A percentile compares a stretch with the other conserved stretches of the same genome.
Evolutionary conservation across 2,329 filamentous ascomycete genomes (phyloP).

Genomic region (Fusarium albidum): DNA sequence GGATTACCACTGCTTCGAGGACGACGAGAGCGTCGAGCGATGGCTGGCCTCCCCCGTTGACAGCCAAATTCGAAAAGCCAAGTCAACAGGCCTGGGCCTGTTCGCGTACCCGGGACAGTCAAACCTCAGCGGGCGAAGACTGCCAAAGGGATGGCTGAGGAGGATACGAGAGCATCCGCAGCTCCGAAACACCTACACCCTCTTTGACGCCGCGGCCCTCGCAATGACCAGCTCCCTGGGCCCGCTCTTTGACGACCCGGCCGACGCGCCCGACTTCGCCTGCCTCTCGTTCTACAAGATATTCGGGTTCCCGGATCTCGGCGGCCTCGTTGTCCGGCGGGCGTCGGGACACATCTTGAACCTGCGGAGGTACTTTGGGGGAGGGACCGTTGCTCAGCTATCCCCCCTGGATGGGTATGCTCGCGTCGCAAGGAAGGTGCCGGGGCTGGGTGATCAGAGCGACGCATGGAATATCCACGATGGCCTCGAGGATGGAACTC

Average conservation of each 20-base stretch:
- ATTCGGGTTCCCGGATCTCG: slow-evolving; percentile 72
- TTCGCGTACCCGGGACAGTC: slow-evolving; percentile 76
- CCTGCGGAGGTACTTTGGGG: slow-evolving; percentile 70
- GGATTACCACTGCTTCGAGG: slow-evolving; percentile 66
- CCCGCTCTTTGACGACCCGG: slow-evolving; percentile 56
- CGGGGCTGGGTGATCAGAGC: slow-evolving; percentile 47
- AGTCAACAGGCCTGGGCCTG: slow-evolving; percentile 44
- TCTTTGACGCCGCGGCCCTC: slow-evolving; percentile 70
- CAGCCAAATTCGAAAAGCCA: slow-evolving; percentile 26
- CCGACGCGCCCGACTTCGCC: slow-evolving; percentile 66
- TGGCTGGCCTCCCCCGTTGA: slow-evolving; percentile 48
- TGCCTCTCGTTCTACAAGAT: slow-evolving; percentile 72
- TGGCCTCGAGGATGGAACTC: slow-evolving; percentile 71
- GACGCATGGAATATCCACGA: slow-evolving; percentile 61
- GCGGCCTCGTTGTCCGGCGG: slow-evolving; percentile 65
- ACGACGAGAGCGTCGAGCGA: slow-evolving; percentile 60
- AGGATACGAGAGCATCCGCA: slow-evolving; percentile 42
- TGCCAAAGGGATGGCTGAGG: slow-evolving; percentile 65
- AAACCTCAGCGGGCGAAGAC: slow-evolving; percentile 72
- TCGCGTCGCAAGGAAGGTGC: slow-evolving; percentile 47
- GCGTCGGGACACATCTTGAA: slow-evolving; percentile 63
- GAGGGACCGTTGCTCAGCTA: slow-evolving; percentile 71
- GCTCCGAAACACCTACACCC: slow-evolving; percentile 52
- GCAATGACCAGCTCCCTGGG: slow-evolving; percentile 69
- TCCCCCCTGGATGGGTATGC: slow-evolving; percentile 35